Evolutionary conservation across 2,329 filamentous ascomycete species (phyloP).

Genomic region (Bipolaris victoriae): DNA sequence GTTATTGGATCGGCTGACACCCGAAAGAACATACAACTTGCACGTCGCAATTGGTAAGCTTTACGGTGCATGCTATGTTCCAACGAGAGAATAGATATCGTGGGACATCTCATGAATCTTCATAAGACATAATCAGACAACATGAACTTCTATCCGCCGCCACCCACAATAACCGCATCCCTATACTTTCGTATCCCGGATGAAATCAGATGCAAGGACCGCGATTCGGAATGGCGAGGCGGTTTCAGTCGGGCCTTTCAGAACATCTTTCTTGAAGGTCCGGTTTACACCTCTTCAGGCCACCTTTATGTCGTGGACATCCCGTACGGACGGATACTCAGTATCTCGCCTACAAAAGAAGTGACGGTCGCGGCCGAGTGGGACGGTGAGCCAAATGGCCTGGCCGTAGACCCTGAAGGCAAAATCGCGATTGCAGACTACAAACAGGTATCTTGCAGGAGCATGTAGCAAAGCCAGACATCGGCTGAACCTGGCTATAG

Average conservation of each 20-base stretch:
- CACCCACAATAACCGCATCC: slow-evolving; percentile 44
- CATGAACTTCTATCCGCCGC: slow-evolving; percentile 49
- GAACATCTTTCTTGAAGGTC: slow-evolving; percentile 53
- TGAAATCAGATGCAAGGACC: slow-evolving; percentile 29
- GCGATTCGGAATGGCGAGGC: slow-evolving; percentile 50
- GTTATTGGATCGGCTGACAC: neutral
- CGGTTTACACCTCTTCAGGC: slow-evolving; percentile 40
- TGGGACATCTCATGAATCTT: neutral
- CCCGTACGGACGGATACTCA: slow-evolving; percentile 51
- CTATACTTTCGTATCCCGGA: slow-evolving; percentile 49
- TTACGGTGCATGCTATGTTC: neutral
- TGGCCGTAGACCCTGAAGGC: slow-evolving; percentile 45
- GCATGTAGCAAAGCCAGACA: neutral
- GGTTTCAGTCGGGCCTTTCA: slow-evolving; percentile 45
- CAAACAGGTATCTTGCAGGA: slow-evolving; percentile 45
- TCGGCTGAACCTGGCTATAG: slow-evolving; percentile 30
- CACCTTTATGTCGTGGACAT: slow-evolving; percentile 51
- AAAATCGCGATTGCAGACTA: slow-evolving; percentile 51
- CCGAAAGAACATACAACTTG: neutral
- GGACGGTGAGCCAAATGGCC: slow-evolving; percentile 53
- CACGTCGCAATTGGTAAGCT: neutral
- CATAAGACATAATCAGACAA: neutral
- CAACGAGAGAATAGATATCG: neutral
- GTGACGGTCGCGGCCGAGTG: slow-evolving; percentile 43
- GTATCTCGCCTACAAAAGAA: slow-evolving; percentile 38